Conservation (phyloP, 1,284 basidiomycete genomes). For the Boletellus deceptivus region DNA sequence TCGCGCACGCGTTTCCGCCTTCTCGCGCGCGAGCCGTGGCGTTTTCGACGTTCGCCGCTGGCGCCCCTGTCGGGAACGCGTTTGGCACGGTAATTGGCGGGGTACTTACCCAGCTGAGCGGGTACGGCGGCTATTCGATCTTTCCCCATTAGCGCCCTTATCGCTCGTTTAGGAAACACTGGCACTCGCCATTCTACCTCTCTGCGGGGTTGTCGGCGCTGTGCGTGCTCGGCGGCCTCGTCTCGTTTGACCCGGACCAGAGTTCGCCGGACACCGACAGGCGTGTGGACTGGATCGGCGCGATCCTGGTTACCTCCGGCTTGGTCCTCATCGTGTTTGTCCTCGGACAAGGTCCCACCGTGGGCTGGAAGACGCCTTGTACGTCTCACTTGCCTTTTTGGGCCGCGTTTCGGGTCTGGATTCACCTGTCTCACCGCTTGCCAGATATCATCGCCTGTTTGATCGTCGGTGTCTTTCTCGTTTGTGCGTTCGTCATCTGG, state of each 20-base stretch:
- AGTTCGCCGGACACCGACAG: conserved; percentile 48
- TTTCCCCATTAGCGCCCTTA: background rate
- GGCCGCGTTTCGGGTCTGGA: conserved; percentile 1
- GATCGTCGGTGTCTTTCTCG: conserved; percentile 52
- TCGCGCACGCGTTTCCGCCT: conserved; percentile 73
- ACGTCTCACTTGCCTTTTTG: conserved; percentile 27
- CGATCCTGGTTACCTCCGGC: conserved; percentile 69
- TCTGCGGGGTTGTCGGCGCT: conserved; percentile 51
- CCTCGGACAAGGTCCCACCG: conserved; percentile 71
- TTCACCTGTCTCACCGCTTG: background rate
- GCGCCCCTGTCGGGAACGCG: conserved; percentile 76
- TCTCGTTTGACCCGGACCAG: conserved; percentile 54
- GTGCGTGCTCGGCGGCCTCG: conserved; percentile 47
- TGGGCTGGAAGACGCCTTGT: conserved; percentile 79
- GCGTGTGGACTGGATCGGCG: conserved; percentile 83
- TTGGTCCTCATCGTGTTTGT: conserved; percentile 80
- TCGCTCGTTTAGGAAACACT: conserved; percentile 39
- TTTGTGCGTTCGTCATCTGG: conserved; percentile 60
- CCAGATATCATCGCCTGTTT: conserved; percentile 54
- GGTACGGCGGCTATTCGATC: conserved; percentile 19
- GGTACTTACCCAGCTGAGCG: conserved; percentile 63
- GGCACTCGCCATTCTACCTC: conserved; percentile 63
- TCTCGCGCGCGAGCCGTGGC: conserved; percentile 65
- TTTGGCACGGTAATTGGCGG: conserved; percentile 71
- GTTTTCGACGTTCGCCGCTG: conserved; percentile 76